A percentile compares a stretch with the other conserved stretches of the same genome.
Conservation (phyloP, 768 basidiomycete species). For the Mrakia gelida region DNA sequence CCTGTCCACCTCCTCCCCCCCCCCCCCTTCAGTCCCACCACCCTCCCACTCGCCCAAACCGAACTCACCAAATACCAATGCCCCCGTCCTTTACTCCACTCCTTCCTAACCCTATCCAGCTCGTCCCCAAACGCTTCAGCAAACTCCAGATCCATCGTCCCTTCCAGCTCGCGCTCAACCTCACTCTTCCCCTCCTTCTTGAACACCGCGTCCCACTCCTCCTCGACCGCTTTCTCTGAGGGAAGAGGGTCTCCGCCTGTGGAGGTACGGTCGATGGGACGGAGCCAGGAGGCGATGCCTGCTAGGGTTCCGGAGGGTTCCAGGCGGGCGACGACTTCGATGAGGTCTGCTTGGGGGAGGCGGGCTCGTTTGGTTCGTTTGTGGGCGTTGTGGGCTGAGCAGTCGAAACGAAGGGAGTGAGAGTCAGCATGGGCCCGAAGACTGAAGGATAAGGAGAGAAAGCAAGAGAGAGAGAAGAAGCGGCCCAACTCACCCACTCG, state of each 20-base stretch:
- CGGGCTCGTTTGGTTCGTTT: background rate
- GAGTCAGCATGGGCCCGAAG: background rate
- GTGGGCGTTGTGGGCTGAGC: background rate
- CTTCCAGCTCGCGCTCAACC: background rate
- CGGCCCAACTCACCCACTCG: background rate
- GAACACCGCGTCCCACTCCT: background rate
- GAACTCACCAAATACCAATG: constrained; percentile 15
- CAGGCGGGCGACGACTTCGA: background rate
- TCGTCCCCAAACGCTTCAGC: background rate
- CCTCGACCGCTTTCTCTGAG: background rate
- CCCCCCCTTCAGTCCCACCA: no score
- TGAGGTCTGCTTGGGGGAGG: background rate
- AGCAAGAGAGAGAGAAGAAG: background rate
- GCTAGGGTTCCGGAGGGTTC: background rate
- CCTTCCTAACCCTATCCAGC: constrained; percentile 8
- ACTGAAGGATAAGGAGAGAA: background rate
- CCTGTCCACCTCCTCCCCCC: background rate
- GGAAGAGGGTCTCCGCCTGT: background rate
- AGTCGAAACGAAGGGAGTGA: background rate
- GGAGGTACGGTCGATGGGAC: background rate
- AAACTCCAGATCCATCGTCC: background rate
- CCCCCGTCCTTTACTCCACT: background rate
- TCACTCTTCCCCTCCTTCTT: background rate
- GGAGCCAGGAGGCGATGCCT: background rate
- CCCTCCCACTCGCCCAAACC: no score